These are phyloP conservation scores for Peronosclerospora sorghi DNA, from an alignment of 352 stramenopile species.

Conservation along the genomic window DNA sequence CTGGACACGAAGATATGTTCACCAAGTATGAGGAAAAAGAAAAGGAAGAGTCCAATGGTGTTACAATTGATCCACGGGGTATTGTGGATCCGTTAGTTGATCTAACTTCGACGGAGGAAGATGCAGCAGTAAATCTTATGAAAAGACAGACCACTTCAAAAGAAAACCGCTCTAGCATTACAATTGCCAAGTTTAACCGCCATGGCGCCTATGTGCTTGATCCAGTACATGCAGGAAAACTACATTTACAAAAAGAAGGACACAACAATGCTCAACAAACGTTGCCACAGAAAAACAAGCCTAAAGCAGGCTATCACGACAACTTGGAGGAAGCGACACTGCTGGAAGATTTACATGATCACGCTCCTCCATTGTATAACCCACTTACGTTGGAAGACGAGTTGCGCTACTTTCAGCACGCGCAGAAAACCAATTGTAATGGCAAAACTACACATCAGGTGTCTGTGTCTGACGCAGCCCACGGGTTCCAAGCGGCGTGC, in stretches of 20 bases:
- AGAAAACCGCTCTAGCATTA: slow-evolving; percentile 49
- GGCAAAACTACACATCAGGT: slow-evolving; percentile 11
- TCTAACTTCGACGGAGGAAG: slow-evolving; percentile 59
- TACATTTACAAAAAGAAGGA: slow-evolving; percentile 20
- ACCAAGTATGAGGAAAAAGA: slow-evolving; percentile 79
- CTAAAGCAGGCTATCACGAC: slow-evolving; percentile 32
- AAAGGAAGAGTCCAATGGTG: slow-evolving; percentile 33
- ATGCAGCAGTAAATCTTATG: slow-evolving; percentile 32
- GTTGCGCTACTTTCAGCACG: slow-evolving; percentile 69
- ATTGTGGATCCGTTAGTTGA: slow-evolving; percentile 73
- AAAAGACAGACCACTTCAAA: slow-evolving; percentile 24
- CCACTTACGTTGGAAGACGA: slow-evolving; percentile 74
- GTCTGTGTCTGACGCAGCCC: slow-evolving; percentile 21
- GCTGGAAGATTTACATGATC: slow-evolving; percentile 57
- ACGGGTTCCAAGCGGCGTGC: slow-evolving; percentile 37
- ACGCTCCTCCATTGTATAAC: slow-evolving; percentile 46
- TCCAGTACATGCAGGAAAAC: slow-evolving; percentile 50
- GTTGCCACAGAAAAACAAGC: slow-evolving; percentile 37
- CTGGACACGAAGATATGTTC: slow-evolving; percentile 77
- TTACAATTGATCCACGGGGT: slow-evolving; percentile 42
- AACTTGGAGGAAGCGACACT: slow-evolving; percentile 50
- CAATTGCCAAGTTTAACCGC: slow-evolving; percentile 81
- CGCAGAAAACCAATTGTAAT: slow-evolving; percentile 18
- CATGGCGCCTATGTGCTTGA: slow-evolving; percentile 77
- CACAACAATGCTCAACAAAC: slow-evolving; percentile 12